Evolutionary conservation across 2,329 filamentous ascomycete species (phyloP).

Genomic region (Diaporthe vaccinii): DNA sequence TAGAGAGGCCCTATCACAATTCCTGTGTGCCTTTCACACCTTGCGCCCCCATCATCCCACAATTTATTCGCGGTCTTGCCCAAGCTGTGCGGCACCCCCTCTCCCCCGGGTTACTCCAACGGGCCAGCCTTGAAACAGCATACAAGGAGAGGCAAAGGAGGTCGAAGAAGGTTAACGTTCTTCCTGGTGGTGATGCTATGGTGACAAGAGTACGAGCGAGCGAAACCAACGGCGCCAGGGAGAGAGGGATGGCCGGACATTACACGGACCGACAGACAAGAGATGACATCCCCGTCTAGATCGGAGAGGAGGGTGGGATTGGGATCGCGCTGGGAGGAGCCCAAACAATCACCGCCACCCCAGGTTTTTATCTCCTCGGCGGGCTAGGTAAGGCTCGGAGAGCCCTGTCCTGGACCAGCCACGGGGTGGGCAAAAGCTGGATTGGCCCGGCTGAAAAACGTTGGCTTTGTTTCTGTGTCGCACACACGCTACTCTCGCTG

Average conservation of each 20-base stretch:
- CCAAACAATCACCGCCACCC: constrained; percentile 14
- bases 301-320: constrained; percentile 32
- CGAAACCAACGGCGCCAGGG: background rate
- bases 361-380: constrained; percentile 12
- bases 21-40: constrained; percentile 7
- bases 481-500: background rate
- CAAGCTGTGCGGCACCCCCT: constrained; percentile 11
- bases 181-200: constrained; percentile 13
- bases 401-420: background rate
- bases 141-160: background rate
- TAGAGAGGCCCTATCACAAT: constrained; percentile 20
- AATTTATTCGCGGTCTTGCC: constrained; percentile 17
- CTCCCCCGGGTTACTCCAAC: constrained; percentile 1
- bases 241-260: background rate
- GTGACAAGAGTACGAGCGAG: background rate
- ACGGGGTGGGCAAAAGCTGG: constrained; percentile 9
- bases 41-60: background rate
- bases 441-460: constrained; percentile 5
- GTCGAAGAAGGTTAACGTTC: background rate
- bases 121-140: constrained; percentile 12
- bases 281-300: constrained; percentile 18
- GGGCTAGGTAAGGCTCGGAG: constrained; percentile 28
- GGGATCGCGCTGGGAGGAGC: constrained; percentile 31
- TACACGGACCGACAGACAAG: background rate
- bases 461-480: background rate